phyloP scores from a whole-genome alignment of 768 basidiomycete species.

The Russula olivacea region DNA sequence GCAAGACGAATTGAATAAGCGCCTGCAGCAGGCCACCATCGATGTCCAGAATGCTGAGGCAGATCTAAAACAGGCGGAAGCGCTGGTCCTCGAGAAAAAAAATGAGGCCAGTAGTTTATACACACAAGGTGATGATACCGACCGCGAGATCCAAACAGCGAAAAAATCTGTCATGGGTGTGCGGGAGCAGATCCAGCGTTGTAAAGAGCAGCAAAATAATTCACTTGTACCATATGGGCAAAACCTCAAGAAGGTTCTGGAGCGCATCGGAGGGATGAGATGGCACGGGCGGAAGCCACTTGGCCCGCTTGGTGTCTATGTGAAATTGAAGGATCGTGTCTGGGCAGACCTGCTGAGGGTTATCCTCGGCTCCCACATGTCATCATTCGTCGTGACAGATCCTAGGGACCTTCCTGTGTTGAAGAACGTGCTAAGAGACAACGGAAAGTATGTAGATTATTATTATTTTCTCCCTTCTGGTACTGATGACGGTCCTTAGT shows the following conservation, averaged over 20 bases:
- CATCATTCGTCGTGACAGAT: constrained; percentile 71
- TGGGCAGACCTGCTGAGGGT: constrained; percentile 65
- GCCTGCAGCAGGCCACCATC: constrained; percentile 44
- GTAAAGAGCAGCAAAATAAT: constrained; percentile 49
- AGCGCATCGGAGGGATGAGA: constrained; percentile 41
- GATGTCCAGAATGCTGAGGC: constrained; percentile 21
- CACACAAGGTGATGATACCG: constrained; percentile 34
- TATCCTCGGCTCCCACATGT: constrained; percentile 54
- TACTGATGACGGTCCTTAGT: constrained; percentile 32
- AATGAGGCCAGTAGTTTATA: constrained; percentile 2
- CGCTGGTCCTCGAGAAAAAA: constrained; percentile 1
- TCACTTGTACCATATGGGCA: constrained; percentile 56
- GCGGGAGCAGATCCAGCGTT: constrained; percentile 46
- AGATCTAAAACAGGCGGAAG: constrained; percentile 10
- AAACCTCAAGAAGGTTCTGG: constrained; percentile 53
- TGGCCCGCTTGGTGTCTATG: constrained; percentile 74
- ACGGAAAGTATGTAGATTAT: constrained; percentile 52
- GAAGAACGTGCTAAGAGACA: constrained; percentile 48
- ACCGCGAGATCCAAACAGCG: constrained; percentile 32
- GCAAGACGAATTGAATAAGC: constrained; percentile 50
- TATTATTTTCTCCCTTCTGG: no score
- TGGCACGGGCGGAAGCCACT: constrained; percentile 67
- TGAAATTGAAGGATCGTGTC: constrained; percentile 62
- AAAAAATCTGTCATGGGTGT: constrained; percentile 41
- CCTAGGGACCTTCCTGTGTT: constrained; percentile 53